Base-by-base conservation (phyloP, 352 stramenopile species). In the Phytopythium helicoides region DNA sequence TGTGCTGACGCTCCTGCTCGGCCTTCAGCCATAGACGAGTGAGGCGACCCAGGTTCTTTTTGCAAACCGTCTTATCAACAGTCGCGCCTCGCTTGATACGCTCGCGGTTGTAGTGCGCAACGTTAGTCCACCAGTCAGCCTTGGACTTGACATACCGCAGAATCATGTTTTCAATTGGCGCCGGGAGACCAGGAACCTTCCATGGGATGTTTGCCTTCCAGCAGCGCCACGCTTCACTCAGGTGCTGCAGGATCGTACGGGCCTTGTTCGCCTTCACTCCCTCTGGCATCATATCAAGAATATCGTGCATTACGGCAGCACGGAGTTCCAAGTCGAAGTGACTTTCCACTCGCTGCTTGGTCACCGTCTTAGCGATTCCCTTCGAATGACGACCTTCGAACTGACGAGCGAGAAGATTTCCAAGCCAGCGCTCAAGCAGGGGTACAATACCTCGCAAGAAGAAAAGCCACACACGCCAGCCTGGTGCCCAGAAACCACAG, bases 261-360 rank as follows among this genome's bases (percentile, higher is more conserved):
- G 86, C 94, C 82, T 99, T 99, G 77, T 99, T 99, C 46, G 98
- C 96, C 69, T 99, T 99, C 1, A 99, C 95, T 50, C 97, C 97
- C 73, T 99, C 96, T 0, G 98, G 98, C 98, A 99, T 99, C 97
- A 99, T 99, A 68, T 99, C 98, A 19, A 99, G 76, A 69, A 99
- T 99, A 58, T 99, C 97, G 76, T 99, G 98, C 95, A 99, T 99
- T 44, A 99, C 97, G 33, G 96, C 97, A 51, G 97, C 97, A 59
- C 98, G 92, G 22, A 99, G 80, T 70, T 99, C 97, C 54, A 99
- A 70, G 76, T 99, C 98, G 67, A 99, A 99, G 67, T 99, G 97
- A 54, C 86, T 98, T 71, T 99, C 97, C 11, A 99, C 98, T 56
- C 98, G 86, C 72, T 99, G 98, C 76, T 99, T 99, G 0, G 97